These are phyloP conservation scores for Tympanopsis confertula DNA, from an alignment of 2,329 filamentous ascomycete genomes.

Conservation along the genomic window DNA sequence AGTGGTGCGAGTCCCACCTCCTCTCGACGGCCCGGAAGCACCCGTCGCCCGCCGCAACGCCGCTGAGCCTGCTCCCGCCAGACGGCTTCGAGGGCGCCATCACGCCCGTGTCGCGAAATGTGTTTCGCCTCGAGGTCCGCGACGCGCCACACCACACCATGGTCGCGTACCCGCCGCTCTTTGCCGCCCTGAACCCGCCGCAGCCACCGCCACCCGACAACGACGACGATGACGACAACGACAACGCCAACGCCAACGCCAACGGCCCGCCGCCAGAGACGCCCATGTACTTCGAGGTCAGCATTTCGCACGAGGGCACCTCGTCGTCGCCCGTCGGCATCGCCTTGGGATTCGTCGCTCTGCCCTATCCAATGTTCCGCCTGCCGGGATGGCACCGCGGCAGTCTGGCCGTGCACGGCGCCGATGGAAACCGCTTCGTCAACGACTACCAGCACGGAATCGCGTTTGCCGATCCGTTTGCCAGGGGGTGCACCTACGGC, in stretches of 20 bases:
- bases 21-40: too few species aligned
- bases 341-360: constrained; percentile 59
- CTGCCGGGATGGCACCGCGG: constrained; percentile 74
- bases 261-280: constrained; percentile 28
- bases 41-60: too few species aligned
- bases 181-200: constrained; percentile 45
- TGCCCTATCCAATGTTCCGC: constrained; percentile 67
- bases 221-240: too few species aligned
- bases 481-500: constrained; percentile 55
- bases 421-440: constrained; percentile 66
- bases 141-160: constrained; percentile 49
- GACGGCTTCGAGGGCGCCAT: too few species aligned
- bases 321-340: constrained; percentile 31
- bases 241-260: too few species aligned
- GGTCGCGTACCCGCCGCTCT: constrained; percentile 58
- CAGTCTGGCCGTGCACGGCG: constrained; percentile 65
- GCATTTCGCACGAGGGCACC: constrained; percentile 31
- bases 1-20: too few species aligned
- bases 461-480: constrained; percentile 53
- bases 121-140: constrained; percentile 21
- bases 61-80: too few species aligned
- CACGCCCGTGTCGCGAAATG: too few species aligned
- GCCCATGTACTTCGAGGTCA: constrained; percentile 62
- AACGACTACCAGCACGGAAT: constrained; percentile 66
- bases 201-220: too few species aligned